These are phyloP conservation scores for Mucuna pruriens DNA, from an alignment of 306 rosid genomes.

Conservation along the genomic window DNA sequence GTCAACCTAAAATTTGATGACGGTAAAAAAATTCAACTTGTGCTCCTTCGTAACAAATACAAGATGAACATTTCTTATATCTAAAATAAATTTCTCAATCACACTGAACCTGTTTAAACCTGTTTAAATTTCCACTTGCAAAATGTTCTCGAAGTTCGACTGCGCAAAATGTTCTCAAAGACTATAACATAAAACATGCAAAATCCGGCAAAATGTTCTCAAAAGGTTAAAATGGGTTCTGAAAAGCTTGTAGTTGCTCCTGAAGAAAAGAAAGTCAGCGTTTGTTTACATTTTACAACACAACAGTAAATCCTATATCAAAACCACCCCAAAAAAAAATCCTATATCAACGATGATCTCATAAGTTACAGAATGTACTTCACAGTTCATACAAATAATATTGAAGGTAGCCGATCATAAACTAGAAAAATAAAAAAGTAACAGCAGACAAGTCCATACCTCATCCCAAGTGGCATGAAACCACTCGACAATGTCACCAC, in stretches of 20 bases:
- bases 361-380: not conserved
- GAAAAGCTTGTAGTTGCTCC: not conserved
- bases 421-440: not conserved
- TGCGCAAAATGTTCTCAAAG: too few relatives aligned
- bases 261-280: not conserved
- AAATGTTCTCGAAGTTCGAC: too few relatives aligned
- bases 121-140: too few relatives aligned
- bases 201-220: not conserved
- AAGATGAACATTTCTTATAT: not conserved
- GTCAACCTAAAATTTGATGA: not conserved
- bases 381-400: not conserved
- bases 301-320: not conserved
- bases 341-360: constrained; percentile 3
- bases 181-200: not conserved
- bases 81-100: not conserved
- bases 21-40: not conserved
- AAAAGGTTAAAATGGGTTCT: not conserved
- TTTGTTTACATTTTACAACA: not conserved
- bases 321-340: too few relatives aligned
- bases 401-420: not conserved
- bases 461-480: constrained; percentile 4
- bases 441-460: not conserved
- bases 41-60: not conserved
- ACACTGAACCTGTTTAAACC: not conserved
- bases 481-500: not conserved